Conservation (phyloP, 768 basidiomycete genomes). For the Clathrus columnatus region DNA sequence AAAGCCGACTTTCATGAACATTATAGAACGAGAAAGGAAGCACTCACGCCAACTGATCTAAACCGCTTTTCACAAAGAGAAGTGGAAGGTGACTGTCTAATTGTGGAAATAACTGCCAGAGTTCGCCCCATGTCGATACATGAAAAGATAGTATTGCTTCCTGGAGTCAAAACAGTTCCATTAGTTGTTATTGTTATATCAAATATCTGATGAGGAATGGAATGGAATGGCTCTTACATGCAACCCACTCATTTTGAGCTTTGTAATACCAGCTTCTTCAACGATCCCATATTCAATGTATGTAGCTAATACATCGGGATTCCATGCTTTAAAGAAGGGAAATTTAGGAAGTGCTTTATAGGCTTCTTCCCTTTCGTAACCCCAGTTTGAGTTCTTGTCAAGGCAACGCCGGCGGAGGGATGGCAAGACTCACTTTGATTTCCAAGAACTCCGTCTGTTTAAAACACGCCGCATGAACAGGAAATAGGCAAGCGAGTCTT, state of each 20-base stretch:
- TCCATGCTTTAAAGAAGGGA: constrained; percentile 67
- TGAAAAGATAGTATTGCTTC: constrained; percentile 59
- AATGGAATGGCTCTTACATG: constrained; percentile 24
- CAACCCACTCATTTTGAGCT: constrained; percentile 56
- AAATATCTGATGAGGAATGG: too few species aligned
- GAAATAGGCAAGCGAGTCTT: too few species aligned
- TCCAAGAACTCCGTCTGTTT: constrained; percentile 53
- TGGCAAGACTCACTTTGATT: constrained; percentile 36
- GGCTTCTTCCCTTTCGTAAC: constrained; percentile 48
- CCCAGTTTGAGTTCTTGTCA: not conserved
- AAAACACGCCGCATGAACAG: too few species aligned
- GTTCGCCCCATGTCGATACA: constrained; percentile 31
- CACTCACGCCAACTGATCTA: constrained; percentile 28
- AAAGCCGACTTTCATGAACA: too few species aligned
- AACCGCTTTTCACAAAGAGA: constrained; percentile 48
- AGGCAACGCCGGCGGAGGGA: not conserved
- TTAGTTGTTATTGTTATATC: not conserved
- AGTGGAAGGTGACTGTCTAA: constrained; percentile 45
- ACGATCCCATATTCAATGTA: constrained; percentile 56
- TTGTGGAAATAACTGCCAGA: constrained; percentile 25
- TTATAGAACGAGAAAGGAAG: too few species aligned
- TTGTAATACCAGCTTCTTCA: constrained; percentile 32
- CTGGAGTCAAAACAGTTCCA: constrained; percentile 12
- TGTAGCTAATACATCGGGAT: constrained; percentile 46
- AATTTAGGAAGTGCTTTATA: constrained; percentile 35